These are phyloP conservation scores for Hypocreales sp. DNA, from an alignment of 2,329 filamentous ascomycete species.

Conservation along the genomic window DNA sequence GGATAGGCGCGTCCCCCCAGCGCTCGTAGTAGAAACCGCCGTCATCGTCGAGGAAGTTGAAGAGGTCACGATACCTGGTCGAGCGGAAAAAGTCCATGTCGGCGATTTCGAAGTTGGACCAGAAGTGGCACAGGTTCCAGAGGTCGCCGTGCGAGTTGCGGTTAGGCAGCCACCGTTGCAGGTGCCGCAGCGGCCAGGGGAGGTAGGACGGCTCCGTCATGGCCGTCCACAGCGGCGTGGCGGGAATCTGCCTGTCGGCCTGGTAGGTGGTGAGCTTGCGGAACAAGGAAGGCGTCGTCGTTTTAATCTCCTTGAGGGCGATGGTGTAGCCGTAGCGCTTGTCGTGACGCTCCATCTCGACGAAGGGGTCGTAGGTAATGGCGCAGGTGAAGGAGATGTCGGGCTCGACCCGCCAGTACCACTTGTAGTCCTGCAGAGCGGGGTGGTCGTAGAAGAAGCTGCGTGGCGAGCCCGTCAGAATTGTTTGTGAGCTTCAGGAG, in stretches of 20 bases:
- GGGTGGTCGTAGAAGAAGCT: conserved; percentile 1
- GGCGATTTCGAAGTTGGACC: conserved; percentile 1
- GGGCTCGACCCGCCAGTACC: conserved; percentile 1
- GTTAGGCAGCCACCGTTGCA: neutral
- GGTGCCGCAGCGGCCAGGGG: conserved; percentile 1
- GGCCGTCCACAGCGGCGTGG: conserved; percentile 1
- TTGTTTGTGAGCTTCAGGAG: neutral
- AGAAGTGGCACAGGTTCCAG: conserved; percentile 1
- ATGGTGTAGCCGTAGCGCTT: conserved; percentile 1
- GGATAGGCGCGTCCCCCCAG: conserved; percentile 1
- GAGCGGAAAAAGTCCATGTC: conserved; percentile 1
- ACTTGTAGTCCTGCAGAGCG: neutral
- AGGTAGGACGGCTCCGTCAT: neutral
- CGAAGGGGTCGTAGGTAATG: conserved; percentile 1
- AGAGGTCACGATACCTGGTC: neutral
- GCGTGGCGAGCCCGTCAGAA: no score
- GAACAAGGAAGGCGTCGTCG: neutral
- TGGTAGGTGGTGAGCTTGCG: neutral
- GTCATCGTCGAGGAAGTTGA: neutral
- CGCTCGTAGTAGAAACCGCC: conserved; percentile 1
- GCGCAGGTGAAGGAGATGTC: neutral
- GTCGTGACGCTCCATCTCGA: conserved; percentile 1
- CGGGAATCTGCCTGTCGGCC: neutral
- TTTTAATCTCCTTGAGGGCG: neutral
- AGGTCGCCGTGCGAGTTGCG: neutral